Evolutionary conservation across 2,329 filamentous ascomycete genomes (phyloP).

Genomic region (Sporothrix mexicana): DNA sequence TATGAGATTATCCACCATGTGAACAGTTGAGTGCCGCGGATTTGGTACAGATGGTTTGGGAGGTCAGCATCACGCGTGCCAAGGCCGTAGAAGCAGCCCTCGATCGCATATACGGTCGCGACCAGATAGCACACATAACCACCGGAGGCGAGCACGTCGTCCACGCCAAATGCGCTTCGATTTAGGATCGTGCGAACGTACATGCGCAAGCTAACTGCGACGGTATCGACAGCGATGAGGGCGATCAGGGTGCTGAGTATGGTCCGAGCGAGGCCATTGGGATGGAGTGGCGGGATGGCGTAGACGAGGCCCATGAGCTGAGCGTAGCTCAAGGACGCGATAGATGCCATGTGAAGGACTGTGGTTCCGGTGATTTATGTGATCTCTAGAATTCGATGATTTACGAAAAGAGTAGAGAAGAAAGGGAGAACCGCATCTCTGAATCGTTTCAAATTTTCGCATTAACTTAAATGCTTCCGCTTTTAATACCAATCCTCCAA

Average conservation of each 20-base stretch:
- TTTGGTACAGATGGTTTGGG: constrained; percentile 20
- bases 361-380: background rate
- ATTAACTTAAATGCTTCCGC: background rate
- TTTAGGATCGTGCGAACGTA: constrained; percentile 27
- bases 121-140: constrained; percentile 30
- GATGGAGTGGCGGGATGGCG: constrained; percentile 30
- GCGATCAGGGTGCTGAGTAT: constrained; percentile 6
- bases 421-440: background rate
- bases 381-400: background rate
- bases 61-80: constrained; percentile 30
- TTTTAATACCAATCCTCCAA: background rate
- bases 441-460: background rate
- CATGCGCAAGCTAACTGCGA: constrained; percentile 26
- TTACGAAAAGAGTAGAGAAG: background rate
- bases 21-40: constrained; percentile 34
- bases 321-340: constrained; percentile 14
- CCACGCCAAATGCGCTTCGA: constrained; percentile 20
- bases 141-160: constrained; percentile 25
- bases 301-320: constrained; percentile 31
- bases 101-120: constrained; percentile 27
- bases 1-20: constrained; percentile 36
- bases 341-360: background rate
- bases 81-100: constrained; percentile 35
- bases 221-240: background rate
- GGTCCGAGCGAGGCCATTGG: constrained; percentile 23